These are phyloP conservation scores for Psophocarpus tetragonolobus DNA, from an alignment of 306 rosid species.

Conservation along the genomic window DNA sequence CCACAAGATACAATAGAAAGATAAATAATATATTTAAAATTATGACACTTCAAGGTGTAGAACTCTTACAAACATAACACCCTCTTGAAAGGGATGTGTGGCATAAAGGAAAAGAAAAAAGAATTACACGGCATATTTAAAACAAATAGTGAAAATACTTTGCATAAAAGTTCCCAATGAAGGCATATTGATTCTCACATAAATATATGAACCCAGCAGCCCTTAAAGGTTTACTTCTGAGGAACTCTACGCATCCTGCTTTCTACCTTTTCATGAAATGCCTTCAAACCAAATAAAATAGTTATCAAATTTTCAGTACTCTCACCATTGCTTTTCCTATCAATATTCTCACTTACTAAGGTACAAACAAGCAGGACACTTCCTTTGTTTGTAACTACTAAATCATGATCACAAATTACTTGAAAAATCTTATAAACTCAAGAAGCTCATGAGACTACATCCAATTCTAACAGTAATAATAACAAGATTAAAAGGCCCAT, in stretches of 20 bases:
- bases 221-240: background rate
- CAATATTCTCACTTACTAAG: background rate
- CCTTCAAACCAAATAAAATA: slow-evolving; percentile 2
- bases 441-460: background rate
- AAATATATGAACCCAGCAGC: background rate
- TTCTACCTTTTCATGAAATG: background rate
- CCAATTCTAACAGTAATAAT: background rate
- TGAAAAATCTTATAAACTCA: background rate
- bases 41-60: background rate
- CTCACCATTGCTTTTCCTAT: background rate
- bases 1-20: background rate
- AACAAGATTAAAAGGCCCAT: background rate
- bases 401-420: background rate
- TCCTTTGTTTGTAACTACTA: background rate
- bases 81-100: background rate
- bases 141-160: background rate
- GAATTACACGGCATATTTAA: background rate
- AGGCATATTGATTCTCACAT: background rate
- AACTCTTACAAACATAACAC: background rate
- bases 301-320: slow-evolving; percentile 6
- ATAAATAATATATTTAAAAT: background rate
- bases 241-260: background rate
- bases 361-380: background rate
- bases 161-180: background rate
- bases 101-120: background rate